Base-by-base conservation (phyloP, 306 rosid species). In the Alnus rubra region DNA sequence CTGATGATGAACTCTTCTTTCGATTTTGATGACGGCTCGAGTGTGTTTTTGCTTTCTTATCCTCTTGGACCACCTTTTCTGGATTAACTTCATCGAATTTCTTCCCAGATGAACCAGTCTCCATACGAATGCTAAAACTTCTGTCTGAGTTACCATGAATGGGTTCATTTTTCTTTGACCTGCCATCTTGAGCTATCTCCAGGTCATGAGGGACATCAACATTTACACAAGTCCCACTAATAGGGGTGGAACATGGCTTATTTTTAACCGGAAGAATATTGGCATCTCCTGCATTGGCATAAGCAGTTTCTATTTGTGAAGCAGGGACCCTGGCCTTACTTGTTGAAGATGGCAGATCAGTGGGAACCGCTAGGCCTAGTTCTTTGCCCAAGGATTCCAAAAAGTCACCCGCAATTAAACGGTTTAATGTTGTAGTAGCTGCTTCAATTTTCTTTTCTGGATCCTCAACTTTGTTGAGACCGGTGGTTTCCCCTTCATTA, bases 361-460 rank as follows among this genome's bases (percentile, higher is more conserved):
- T 93, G 50, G 99, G 99, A 72, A 96, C 92, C 87, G 90, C 99
- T 71, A 93, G 84, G 54, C 99, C 98, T 42, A 93, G 90, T 88
- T 96, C 99, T 86, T 90, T 93, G 79, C 98, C 98, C 91, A 96
- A 87, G 63, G 98, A 93, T 83, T 96, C 94, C 86, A 96, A 81
- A 85, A 96, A 96, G 86, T 96, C 97, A 14, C 99, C 98, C 37
- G 98, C 99, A 74, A 93, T 88, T 88, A 96, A 87, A 67, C 96
- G 94, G 82, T 88, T 96, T 77, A 96, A 78, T 73, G 97, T 86
- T 52, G 92, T 88, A 83, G 86, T 96, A 74, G 91, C 98, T 75
- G 91, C 96, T 81, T 93, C 99, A 69, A 83, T 90, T 84, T 93
- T 93, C 86, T 91, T 95, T 76, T 87, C 93, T 64, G 87, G 97